Percentiles rank a stretch among this genome's conserved stretches.
These are phyloP conservation scores for Alternaria angustiovoidea DNA, from an alignment of 2,329 filamentous ascomycete species.

Conservation along the genomic window DNA sequence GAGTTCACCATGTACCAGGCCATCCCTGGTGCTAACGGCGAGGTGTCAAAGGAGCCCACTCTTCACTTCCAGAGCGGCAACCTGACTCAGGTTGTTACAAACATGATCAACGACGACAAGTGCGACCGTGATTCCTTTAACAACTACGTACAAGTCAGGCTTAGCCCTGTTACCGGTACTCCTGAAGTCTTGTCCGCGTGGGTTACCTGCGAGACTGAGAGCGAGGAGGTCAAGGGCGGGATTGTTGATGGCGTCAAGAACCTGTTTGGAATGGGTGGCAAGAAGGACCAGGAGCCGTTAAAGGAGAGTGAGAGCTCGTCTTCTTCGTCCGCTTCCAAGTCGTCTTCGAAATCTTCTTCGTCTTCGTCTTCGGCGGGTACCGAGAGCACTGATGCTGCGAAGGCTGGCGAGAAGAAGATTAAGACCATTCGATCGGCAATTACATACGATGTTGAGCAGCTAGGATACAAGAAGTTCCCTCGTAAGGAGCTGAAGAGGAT, in stretches of 20 bases:
- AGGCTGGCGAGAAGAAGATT: constrained; percentile 57
- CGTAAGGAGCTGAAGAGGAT: constrained; percentile 67
- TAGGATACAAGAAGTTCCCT: constrained; percentile 64
- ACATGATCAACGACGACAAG: constrained; percentile 79
- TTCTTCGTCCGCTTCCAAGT: constrained; percentile 54
- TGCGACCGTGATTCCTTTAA: constrained; percentile 80
- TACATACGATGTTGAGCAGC: constrained; percentile 53
- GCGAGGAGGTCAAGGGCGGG: constrained; percentile 74
- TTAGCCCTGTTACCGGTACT: constrained; percentile 77
- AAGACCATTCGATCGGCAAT: constrained; percentile 62
- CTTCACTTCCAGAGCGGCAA: constrained; percentile 79
- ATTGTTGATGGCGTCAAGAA: constrained; percentile 96
- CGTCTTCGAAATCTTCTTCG: constrained; percentile 56
- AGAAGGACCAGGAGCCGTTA: constrained; percentile 80
- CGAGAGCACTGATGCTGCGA: constrained; percentile 60
- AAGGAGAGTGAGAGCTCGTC: constrained; percentile 59
- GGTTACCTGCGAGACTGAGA: constrained; percentile 85
- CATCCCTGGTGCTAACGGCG: constrained; percentile 58
- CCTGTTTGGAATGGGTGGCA: constrained; percentile 91
- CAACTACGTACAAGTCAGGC: constrained; percentile 78
- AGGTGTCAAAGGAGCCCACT: constrained; percentile 65
- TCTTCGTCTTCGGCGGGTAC: constrained; percentile 54
- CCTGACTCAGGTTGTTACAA: constrained; percentile 80
- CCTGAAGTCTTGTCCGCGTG: constrained; percentile 79
- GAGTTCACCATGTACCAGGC: constrained; percentile 81